Evolutionary conservation across 495 filamentous ascomycete genomes (phyloP).

Genomic region (Hypoxylon subgilvum): DNA sequence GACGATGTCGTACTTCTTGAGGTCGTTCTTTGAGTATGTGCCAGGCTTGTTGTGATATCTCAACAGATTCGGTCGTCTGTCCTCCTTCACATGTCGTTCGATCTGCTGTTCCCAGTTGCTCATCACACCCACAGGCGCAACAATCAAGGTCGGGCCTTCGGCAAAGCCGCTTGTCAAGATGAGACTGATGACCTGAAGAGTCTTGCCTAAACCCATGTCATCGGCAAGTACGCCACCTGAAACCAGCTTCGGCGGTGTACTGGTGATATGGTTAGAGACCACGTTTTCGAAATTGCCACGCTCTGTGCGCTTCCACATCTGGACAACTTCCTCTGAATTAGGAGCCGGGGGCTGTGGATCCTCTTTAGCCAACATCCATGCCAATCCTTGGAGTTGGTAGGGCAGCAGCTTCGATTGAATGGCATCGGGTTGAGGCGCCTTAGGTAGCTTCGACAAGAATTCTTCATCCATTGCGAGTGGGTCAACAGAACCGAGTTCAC

Average conservation of each 20-base stretch:
- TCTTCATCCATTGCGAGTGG: constrained; percentile 75
- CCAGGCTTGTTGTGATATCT: constrained; percentile 78
- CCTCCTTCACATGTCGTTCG: constrained; percentile 68
- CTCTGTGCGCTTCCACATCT: constrained; percentile 75
- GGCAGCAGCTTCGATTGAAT: constrained; percentile 73
- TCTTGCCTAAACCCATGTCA: constrained; percentile 96
- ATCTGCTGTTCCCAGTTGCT: constrained; percentile 92
- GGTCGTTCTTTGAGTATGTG: constrained; percentile 60
- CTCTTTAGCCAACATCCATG: constrained; percentile 83
- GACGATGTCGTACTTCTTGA: constrained; percentile 72
- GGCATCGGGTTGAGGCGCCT: constrained; percentile 67
- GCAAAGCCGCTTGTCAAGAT: constrained; percentile 66
- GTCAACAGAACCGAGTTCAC: constrained; percentile 69
- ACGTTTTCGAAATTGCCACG: constrained; percentile 69
- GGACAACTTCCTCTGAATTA: constrained; percentile 70
- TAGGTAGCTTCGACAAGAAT: constrained; percentile 73
- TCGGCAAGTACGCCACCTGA: constrained; percentile 88
- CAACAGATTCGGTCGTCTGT: constrained; percentile 67
- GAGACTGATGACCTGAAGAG: constrained; percentile 82
- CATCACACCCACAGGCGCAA: constrained; percentile 87
- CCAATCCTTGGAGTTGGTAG: constrained; percentile 82
- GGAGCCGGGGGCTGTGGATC: constrained; percentile 66
- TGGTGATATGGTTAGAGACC: constrained; percentile 73
- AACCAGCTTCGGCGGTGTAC: constrained; percentile 63
- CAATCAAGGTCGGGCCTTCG: constrained; percentile 72